Evolutionary conservation across 2,329 filamentous ascomycete species (phyloP).

Genomic region (Helminthosporium solani): DNA sequence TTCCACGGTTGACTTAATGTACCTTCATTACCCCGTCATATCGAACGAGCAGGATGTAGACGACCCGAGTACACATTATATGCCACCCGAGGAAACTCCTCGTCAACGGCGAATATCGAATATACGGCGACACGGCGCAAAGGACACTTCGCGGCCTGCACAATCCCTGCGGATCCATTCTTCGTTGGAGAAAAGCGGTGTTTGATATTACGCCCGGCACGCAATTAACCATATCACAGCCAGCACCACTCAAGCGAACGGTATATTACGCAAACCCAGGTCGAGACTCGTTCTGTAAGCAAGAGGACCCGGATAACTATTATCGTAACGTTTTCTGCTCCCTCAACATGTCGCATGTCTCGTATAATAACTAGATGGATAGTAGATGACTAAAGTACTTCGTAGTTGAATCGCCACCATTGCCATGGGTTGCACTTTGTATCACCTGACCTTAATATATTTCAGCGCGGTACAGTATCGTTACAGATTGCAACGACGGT

Average conservation of each 20-base stretch:
- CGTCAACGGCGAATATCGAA: neutral
- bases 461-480: neutral
- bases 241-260: constrained; percentile 19
- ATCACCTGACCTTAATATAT: constrained; percentile 31
- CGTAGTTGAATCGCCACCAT: neutral
- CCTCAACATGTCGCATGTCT: neutral
- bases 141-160: constrained; percentile 19
- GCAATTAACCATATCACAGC: constrained; percentile 36
- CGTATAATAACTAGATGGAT: neutral
- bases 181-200: constrained; percentile 17
- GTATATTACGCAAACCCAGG: constrained; percentile 32
- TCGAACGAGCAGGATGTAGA: constrained; percentile 16
- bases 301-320: constrained; percentile 19
- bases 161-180: constrained; percentile 16
- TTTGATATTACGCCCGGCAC: constrained; percentile 10
- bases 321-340: constrained; percentile 15
- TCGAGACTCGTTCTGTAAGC: constrained; percentile 41
- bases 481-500: neutral
- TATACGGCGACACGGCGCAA: constrained; percentile 6
- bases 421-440: no score
- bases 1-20: constrained; percentile 20
- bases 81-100: constrained; percentile 6
- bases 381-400: neutral
- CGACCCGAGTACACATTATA: constrained; percentile 15
- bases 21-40: constrained; percentile 24